These are phyloP conservation scores for sorghum (Sorghum bicolor) DNA, from an alignment of 176 grass and related monocot species.

Conservation along the genomic window DNA sequence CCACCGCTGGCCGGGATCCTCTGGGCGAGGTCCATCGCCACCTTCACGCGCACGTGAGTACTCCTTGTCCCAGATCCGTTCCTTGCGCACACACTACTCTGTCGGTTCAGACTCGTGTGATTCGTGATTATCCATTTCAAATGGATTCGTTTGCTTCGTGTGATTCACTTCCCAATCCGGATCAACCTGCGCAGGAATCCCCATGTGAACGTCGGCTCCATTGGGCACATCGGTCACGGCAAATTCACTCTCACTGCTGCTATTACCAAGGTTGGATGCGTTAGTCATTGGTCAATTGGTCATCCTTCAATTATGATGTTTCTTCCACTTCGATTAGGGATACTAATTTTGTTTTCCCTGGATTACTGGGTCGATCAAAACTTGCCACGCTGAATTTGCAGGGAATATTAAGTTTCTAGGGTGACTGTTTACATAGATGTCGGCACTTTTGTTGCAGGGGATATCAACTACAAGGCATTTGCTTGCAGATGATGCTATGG, in stretches of 20 bases:
- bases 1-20: conserved; percentile 1
- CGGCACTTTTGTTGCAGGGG: conserved; percentile 35
- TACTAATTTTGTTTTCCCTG: not conserved
- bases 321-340: not conserved
- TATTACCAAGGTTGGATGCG: conserved; percentile 71
- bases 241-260: conserved; percentile 88
- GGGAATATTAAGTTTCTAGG: not conserved
- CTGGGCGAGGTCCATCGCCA: conserved; percentile 81
- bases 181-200: conserved; percentile 64
- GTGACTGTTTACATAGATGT: conserved; percentile 14
- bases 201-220: conserved; percentile 86
- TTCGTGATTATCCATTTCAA: not conserved
- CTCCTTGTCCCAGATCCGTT: not conserved
- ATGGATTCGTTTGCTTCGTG: not conserved
- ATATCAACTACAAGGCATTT: conserved; percentile 67
- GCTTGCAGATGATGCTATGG: conserved; percentile 61
- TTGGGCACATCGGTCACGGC: conserved; percentile 89
- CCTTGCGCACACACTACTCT: not conserved
- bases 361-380: not conserved
- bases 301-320: not conserved
- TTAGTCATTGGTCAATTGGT: not conserved
- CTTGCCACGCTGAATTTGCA: not conserved
- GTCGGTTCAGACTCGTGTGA: no score
- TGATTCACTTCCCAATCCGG: not conserved
- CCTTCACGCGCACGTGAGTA: conserved; percentile 88